A percentile compares a stretch with the other conserved stretches of the same genome.
Evolutionary conservation across 2,329 filamentous ascomycete species (phyloP).

Genomic region (Emericellopsis atlantica): DNA sequence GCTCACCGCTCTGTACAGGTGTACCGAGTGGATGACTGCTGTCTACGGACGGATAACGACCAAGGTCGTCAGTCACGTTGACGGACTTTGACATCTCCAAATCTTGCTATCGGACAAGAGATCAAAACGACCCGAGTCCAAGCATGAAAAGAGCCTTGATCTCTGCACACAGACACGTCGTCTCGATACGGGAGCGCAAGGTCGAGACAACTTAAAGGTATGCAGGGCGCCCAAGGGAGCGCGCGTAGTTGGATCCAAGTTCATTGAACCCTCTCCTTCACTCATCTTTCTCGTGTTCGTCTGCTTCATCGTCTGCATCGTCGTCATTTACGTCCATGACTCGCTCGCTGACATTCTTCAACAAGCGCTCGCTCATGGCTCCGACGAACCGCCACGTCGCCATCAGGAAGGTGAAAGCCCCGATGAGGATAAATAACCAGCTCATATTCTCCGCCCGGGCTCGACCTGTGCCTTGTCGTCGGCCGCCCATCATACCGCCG

Average conservation of each 20-base stretch:
- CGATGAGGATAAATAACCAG: conserved; percentile 67
- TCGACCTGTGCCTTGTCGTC: conserved; percentile 53
- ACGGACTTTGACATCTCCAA: conserved; percentile 16
- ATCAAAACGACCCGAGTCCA: conserved; percentile 39
- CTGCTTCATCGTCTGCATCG: conserved; percentile 42
- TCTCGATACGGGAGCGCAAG: conserved; percentile 65
- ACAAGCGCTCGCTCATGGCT: conserved; percentile 55
- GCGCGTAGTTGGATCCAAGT: conserved; percentile 1
- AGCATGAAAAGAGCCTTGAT: conserved; percentile 39
- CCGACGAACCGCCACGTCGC: conserved; percentile 74
- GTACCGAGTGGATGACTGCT: conserved; percentile 18
- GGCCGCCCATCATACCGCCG: conserved; percentile 37
- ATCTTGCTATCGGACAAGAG: conserved; percentile 12
- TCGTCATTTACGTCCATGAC: conserved; percentile 69
- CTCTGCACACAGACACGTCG: conserved; percentile 96
- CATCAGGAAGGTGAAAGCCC: conserved; percentile 71
- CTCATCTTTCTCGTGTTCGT: conserved; percentile 20
- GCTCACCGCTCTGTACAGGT: conserved; percentile 2
- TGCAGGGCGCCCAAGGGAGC: conserved; percentile 38
- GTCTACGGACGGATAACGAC: too few species aligned
- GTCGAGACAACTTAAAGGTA: conserved; percentile 95
- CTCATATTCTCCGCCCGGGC: conserved; percentile 69
- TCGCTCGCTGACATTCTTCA: conserved; percentile 65
- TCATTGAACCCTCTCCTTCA: conserved; percentile 6
- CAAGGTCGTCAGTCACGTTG: conserved; percentile 1